Base-by-base conservation (phyloP, 805 yeast genomes). In the Saturnispora ahearnii region DNA sequence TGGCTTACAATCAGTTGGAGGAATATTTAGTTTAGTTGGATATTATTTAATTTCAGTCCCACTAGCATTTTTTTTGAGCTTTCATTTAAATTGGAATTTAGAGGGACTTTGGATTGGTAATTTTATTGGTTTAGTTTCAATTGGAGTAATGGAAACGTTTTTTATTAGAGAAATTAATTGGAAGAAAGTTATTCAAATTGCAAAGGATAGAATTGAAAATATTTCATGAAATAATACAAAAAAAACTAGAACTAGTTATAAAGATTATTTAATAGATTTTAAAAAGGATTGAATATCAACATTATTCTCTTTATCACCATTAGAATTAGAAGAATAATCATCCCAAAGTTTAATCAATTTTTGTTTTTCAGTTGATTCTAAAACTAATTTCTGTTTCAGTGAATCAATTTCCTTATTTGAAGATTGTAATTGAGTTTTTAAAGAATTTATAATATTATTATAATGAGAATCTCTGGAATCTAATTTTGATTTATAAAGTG, bases 31-130 rank as follows among this genome's bases (percentile, higher is more conserved):
- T 58, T 69, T 87, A 43, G 60, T 83, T n/a, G 76, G 82, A 0
- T 87, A 87, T 65, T 87, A 87, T 62, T 72, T 74, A 3, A 66
- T 84, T 53, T 90, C 87, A 1, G 69, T 85, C 38, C 95, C 95
- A 0, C 55, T 81, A 34, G 84, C 87, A 0, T 67, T 80, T 30
- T 57, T 74, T 15, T 66, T 85, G n/a, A 79, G 87, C 12, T 78
- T 78, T 57, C 59, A 63, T 8, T 64, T 66, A 13, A 71, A 71
- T 22, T 59, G 76, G 55, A 72, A 75, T 41, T 65, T 86, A 22
- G 62, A 68, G 9, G 95, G 95, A 0, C 64, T 87, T 45, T 87
- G 95, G 95, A 53, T 78, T 1, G 91, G 91, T 1, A 70, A 81
- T 54, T 89, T 84, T 8, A 60, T 74, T 43, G 95, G 89, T 0